These are phyloP conservation scores for Cymbidium sinense DNA, from an alignment of 106 monocot genomes.

Conservation along the genomic window DNA sequence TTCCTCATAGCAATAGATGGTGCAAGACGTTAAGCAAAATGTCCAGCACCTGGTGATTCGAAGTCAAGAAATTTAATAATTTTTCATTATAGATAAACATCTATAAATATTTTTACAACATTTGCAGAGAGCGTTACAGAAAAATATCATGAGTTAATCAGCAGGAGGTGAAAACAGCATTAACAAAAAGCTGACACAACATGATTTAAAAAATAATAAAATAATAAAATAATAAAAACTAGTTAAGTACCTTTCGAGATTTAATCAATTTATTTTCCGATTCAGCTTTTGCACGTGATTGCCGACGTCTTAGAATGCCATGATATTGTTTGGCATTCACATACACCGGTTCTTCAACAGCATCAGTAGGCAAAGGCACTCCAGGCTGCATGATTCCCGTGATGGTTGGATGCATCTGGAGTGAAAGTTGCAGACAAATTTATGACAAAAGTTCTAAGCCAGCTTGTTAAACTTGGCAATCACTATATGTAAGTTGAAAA, in stretches of 20 bases:
- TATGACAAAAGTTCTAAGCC: not conserved
- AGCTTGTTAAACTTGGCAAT: not conserved
- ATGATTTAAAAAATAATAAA: not conserved
- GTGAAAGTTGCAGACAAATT: not conserved
- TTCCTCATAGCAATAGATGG: too few species aligned
- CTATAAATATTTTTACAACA: too few species aligned
- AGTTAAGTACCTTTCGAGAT: conserved; percentile 37
- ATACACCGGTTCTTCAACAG: conserved; percentile 57
- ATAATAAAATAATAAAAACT: not conserved
- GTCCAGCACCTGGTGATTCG: too few species aligned
- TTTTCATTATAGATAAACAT: too few species aligned
- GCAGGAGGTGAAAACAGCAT: too few species aligned
- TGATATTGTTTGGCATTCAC: conserved; percentile 67
- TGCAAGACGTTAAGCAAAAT: too few species aligned
- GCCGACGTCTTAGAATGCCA: conserved; percentile 52
- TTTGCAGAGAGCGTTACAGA: too few species aligned
- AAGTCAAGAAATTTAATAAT: too few species aligned
- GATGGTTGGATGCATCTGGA: conserved; percentile 46
- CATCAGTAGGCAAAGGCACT: conserved; percentile 47
- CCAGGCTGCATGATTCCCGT: conserved; percentile 38
- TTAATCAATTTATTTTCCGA: conserved; percentile 55
- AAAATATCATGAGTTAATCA: too few species aligned
- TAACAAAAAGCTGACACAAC: not conserved
- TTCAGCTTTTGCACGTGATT: conserved; percentile 70
- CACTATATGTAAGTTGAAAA: not conserved